Evolutionary conservation across 2,329 filamentous ascomycete genomes (phyloP), one percentile per base, ranked within the genome.

Genomic region (Tolypocladium ophioglossoides): DNA sequence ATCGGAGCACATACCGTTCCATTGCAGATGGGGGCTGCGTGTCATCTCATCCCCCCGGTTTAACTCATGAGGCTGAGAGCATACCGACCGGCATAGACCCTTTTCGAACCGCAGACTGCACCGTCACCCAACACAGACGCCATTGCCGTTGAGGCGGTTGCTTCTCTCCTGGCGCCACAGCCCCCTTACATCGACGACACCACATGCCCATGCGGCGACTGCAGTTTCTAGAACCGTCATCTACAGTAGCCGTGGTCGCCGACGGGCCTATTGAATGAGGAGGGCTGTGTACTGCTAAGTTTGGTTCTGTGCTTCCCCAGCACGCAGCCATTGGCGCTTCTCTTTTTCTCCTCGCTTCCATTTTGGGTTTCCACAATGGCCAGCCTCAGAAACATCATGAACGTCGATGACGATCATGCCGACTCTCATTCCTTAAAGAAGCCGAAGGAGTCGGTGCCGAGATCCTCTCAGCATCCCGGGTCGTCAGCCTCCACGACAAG

Each of bases 311-410:
- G 60, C 56, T 59, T 58, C 55, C 50, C 52, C 58, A 55, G 54
- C 59, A 53, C 50, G 57, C 57, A 55, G 55, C 57, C 52, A 63
- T 66, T 67, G 64, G 63, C 66, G 62, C 62, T 62, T 63, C 63
- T 65, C 57, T 62, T 58, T 61, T 63, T 55, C 57, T 64, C 58
- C 49, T 55, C 57, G 64, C 68, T 69, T 72, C 70, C 70, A 68
- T 72, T 66, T 68, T 71, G 67, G 63, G 66, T 62, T 61, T 63
- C 67, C 66, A 68, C 67, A 69, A 80, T 82, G 78, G 72, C 77
- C 60, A 78, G 75, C 64, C 72, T 82, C 59, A 74, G 73, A 62
- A 77, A 77, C 63, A 82, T 82, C 65, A 80, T 82, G 74, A 78
- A 80, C 66, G 70, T 72, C 62, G 74, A 77, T 62, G 76, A 79